Base-by-base conservation (phyloP, 2,329 filamentous ascomycete species). In the Sclerotiophoma versabilis region DNA sequence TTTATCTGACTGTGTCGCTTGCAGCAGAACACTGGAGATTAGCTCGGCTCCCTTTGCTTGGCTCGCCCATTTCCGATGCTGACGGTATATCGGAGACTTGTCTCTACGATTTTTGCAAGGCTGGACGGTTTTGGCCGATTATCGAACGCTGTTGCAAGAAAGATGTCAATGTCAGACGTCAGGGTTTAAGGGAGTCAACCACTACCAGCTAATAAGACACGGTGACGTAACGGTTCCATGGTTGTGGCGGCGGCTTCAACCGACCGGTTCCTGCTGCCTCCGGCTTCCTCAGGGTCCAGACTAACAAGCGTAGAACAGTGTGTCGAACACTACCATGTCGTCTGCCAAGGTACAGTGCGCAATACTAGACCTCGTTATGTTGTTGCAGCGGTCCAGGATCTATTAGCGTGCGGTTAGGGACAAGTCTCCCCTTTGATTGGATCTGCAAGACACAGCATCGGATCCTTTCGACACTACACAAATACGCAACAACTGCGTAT, bases 1-100 rank as follows among this genome's bases (percentile, higher is more conserved):
- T 14, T 10, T 15, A 39, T 49, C 51, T 54, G 46, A 49, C 51
- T 38, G 26, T 25, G 34, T 45, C 45, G 39, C 45, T 39, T 49
- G 19, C 45, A 9, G 41, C 17, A 49, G 33, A 49, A 19, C 23
- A 42, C 37, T 46, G 20, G 41, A 43, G 19, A 9, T 26, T 17
- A 14, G 11, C 38, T 49, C 45, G 39, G 39, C 39, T 29, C 14
- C 10, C 3, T 14, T 9, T 29, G 26, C 32, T 43, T 33, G 8
- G 11, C 12, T 38, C 27, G 32, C 26, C 27, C 34, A 38, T 12
- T 11, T 17, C 37, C 26, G 22, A 49, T 9, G 9, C n/a, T 36
- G 15, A 34, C 19, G 34, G 39, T 39, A 36, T 41, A 12, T 45
- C 41, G 45, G 45, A 45, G 27, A 39, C 17, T 14, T 10, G 19